Evolutionary conservation across 768 basidiomycete species (phyloP).

Genomic region (Auriscalpium orientale): DNA sequence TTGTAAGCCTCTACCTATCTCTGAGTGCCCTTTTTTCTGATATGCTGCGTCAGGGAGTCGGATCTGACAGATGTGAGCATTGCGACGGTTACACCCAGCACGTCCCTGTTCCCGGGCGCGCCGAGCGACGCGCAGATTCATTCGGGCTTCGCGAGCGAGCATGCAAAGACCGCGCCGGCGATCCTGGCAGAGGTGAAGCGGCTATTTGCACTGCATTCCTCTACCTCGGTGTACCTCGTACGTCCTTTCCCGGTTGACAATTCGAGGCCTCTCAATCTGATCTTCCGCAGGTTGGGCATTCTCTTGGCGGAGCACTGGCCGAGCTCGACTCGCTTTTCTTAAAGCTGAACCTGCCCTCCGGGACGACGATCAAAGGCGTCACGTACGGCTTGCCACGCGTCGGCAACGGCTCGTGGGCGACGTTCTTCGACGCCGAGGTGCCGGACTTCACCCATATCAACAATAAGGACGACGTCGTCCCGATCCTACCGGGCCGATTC

Average conservation of each 20-base stretch:
- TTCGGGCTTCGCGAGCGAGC: slow-evolving; percentile 37
- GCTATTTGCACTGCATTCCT: slow-evolving; percentile 14
- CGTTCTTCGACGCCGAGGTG: slow-evolving; percentile 11
- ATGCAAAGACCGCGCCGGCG: too few relatives aligned
- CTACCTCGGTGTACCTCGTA: slow-evolving; percentile 17
- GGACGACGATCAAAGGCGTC: slow-evolving; percentile 30
- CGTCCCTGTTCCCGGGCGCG: slow-evolving; percentile 48
- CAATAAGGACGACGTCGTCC: slow-evolving; percentile 37
- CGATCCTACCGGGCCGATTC: slow-evolving; percentile 46
- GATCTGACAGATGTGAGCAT: slow-evolving; percentile 43
- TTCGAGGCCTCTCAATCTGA: too few relatives aligned
- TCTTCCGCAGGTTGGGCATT: slow-evolving; percentile 6
- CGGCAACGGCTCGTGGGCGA: slow-evolving; percentile 28
- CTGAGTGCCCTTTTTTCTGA: neutral
- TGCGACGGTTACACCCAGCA: slow-evolving; percentile 24
- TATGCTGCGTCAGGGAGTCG: slow-evolving; percentile 29
- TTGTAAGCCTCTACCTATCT: slow-evolving; percentile 29
- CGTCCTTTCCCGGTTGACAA: too few relatives aligned
- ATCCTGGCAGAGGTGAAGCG: slow-evolving; percentile 30
- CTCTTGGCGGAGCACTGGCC: slow-evolving; percentile 11
- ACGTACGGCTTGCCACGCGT: slow-evolving; percentile 46
- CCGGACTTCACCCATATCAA: slow-evolving; percentile 23
- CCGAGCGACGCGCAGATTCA: slow-evolving; percentile 36
- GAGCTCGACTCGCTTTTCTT: slow-evolving; percentile 13
- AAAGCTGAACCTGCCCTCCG: slow-evolving; percentile 12